Base-by-base conservation (phyloP, 2,329 filamentous ascomycete genomes). In the Sporothrix phasma region DNA sequence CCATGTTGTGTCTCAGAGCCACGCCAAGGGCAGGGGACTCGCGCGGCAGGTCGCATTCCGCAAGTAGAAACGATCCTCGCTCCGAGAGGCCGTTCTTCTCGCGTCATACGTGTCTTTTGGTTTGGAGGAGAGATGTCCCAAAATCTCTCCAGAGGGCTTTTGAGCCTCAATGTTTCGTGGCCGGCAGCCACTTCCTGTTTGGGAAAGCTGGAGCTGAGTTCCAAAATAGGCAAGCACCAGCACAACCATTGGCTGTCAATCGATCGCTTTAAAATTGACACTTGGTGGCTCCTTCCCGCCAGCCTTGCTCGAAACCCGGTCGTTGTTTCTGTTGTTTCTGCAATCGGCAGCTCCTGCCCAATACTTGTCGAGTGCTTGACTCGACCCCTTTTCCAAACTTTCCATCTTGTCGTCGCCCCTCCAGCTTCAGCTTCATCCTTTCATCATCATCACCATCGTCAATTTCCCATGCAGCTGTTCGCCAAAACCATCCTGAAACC, bases 41-140 rank as follows among this genome's bases (percentile, higher is more conserved):
- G 53, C 10, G n/a, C n/a, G 37, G 31, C 31, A 54, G 31, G 51
- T 37, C n/a, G 22, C 59, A 61, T 62, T 53, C 60, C 60, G 46
- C 45, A 62, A 53, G 31, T 13, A 29, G 58, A 13, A 47, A 61
- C 15, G 41, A 47, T 60, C 24, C 22, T 53, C 51, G 10, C 31
- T 56, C 4, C 10, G 31, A 54, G n/a, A 54, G 51, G 29, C 51
- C 19, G 26, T 34, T n/a, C 5, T 43, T 43, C 10, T 37, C 7
- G 8, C 8, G 5, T 19, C 5, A 7, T 15, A 26, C 11, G 22
- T 7, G 15, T 47, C 15, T 1, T 47, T 47, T 47, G 17, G 3
- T 46, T 43, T 43, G n/a, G n/a, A n/a, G n/a, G n/a, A n/a, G n/a
- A n/a, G n/a, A n/a, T n/a, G n/a, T n/a, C n/a, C n/a, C n/a, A n/a